Conservation (phyloP, 208 protist genomes). For the Jaenimonas drosophilae region DNA sequence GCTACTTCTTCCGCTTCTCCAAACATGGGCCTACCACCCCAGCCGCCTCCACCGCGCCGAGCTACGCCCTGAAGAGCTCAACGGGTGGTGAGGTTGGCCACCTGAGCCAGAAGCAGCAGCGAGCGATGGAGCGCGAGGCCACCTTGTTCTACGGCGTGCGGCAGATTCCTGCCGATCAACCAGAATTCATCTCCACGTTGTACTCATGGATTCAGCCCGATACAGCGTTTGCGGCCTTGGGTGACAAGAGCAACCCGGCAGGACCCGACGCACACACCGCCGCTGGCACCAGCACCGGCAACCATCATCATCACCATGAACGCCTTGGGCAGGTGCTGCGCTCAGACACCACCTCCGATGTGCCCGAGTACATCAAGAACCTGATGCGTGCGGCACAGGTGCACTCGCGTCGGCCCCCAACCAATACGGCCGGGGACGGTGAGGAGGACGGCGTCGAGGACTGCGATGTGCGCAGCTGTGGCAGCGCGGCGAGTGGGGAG, state of each 20-base stretch:
- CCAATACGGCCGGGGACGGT: background rate
- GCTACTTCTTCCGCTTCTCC: background rate
- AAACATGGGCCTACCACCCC: background rate
- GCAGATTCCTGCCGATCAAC: constrained; percentile 3
- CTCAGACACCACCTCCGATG: constrained; percentile 1
- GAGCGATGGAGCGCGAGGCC: background rate
- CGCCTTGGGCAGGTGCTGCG: too few relatives aligned
- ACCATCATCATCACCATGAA: background rate
- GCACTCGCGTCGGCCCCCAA: background rate
- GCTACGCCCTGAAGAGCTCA: too few relatives aligned
- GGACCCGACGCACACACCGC: too few relatives aligned
- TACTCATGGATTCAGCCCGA: constrained; percentile 6
- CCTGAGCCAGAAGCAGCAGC: background rate
- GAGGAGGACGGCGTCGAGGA: background rate
- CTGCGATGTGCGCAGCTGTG: background rate
- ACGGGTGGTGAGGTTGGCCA: background rate
- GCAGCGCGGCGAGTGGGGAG: too few relatives aligned
- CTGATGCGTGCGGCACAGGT: background rate
- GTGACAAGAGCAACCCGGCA: too few relatives aligned
- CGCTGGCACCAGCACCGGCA: background rate
- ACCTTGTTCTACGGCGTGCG: constrained; percentile 14
- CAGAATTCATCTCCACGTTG: constrained; percentile 8
- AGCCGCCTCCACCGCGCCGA: too few relatives aligned
- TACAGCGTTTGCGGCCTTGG: constrained; percentile 1
- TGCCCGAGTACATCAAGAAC: constrained; percentile 2